A percentile compares a stretch with the other conserved stretches of the same genome.
phyloP scores from a whole-genome alignment of 768 basidiomycete genomes.

The Lentinula lateritia region DNA sequence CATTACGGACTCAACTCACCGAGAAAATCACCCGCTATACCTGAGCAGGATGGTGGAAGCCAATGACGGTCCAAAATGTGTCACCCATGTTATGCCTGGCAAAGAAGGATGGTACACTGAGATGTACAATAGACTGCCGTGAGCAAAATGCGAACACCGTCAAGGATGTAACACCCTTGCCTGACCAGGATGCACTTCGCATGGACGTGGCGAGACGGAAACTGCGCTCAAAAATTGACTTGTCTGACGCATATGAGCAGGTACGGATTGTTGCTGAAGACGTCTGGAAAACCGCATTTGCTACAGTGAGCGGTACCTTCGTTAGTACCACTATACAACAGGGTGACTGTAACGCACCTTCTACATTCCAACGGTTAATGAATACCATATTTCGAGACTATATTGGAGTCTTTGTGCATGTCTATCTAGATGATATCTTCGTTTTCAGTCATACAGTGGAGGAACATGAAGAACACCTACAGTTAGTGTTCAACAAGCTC shows the following conservation, averaged over 20 bases:
- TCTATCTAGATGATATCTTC: not conserved
- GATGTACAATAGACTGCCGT: constrained; percentile 11
- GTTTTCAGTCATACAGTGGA: constrained; percentile 15
- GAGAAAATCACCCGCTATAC: constrained; percentile 7
- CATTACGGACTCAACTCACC: constrained; percentile 8
- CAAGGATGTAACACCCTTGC: constrained; percentile 12
- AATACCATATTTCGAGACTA: constrained; percentile 18
- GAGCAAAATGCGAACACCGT: constrained; percentile 22
- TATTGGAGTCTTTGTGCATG: constrained; percentile 1
- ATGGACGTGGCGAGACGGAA: constrained; percentile 16
- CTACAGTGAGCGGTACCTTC: constrained; percentile 23
- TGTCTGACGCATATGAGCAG: constrained; percentile 27
- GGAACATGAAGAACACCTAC: constrained; percentile 22
- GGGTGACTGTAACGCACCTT: constrained; percentile 17
- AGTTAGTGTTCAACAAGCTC: constrained; percentile 16
- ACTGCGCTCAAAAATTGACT: constrained; percentile 23
- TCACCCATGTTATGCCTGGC: constrained; percentile 18
- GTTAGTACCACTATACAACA: constrained; percentile 27
- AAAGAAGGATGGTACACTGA: constrained; percentile 19
- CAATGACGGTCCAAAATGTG: constrained; percentile 9
- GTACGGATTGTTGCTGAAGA: constrained; percentile 17
- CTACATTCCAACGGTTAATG: constrained; percentile 29
- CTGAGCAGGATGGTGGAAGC: constrained; percentile 9
- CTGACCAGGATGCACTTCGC: constrained; percentile 14
- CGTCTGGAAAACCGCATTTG: constrained; percentile 17